Evolutionary conservation across 2,329 filamentous ascomycete genomes (phyloP).

Genomic region (Fusarium brevicatenulatum): DNA sequence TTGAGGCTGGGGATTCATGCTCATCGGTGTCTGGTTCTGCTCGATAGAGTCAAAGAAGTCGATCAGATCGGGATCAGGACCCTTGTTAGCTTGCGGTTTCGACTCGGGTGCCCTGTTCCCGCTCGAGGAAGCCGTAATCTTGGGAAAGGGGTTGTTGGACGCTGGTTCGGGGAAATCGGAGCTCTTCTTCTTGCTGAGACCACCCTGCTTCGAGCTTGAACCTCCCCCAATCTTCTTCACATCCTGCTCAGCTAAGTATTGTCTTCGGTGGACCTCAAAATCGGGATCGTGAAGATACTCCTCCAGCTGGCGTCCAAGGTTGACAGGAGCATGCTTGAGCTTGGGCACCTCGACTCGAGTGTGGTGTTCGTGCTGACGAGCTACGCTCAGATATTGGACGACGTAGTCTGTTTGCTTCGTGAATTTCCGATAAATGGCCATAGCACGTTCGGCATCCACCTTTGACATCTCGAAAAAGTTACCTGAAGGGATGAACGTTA

Average conservation of each 20-base stretch:
- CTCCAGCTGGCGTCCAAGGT: conserved; percentile 86
- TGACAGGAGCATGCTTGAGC: conserved; percentile 95
- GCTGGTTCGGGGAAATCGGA: conserved; percentile 51
- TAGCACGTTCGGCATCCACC: conserved; percentile 88
- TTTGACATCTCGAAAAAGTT: conserved; percentile 99
- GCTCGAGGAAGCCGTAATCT: conserved; percentile 43
- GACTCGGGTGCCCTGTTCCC: conserved; percentile 48
- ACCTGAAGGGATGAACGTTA: conserved; percentile 61
- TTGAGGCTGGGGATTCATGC: conserved; percentile 52
- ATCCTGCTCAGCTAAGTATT: conserved; percentile 90
- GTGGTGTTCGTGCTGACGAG: conserved; percentile 89
- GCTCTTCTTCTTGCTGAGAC: conserved; percentile 50
- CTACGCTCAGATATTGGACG: conserved; percentile 87
- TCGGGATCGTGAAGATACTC: conserved; percentile 95
- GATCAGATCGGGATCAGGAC: conserved; percentile 81
- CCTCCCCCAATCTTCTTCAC: conserved; percentile 66
- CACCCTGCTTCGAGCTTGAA: conserved; percentile 43
- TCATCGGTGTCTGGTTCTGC: conserved; percentile 81
- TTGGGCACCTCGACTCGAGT: conserved; percentile 95
- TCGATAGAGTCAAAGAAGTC: conserved; percentile 97
- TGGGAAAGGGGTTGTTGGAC: conserved; percentile 57
- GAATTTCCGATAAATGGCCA: conserved; percentile 92
- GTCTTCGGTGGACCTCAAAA: conserved; percentile 91
- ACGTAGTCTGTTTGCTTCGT: conserved; percentile 92
- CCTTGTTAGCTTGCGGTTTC: conserved; percentile 65